phyloP scores from a whole-genome alignment of 2,329 filamentous ascomycete species.

The Aspergillus sp. region DNA sequence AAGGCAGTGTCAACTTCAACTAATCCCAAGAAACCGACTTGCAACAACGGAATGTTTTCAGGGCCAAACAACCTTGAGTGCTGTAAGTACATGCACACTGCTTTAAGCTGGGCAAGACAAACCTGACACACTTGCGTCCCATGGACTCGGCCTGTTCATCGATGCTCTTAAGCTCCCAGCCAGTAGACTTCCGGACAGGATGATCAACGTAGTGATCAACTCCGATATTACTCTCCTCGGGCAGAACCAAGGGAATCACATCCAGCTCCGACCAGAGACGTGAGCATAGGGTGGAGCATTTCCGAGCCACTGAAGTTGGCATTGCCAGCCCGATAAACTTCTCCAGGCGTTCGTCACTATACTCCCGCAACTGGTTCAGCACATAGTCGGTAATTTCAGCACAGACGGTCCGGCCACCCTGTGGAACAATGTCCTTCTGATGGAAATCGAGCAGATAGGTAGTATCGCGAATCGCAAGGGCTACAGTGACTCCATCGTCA shows the following conservation, averaged over 20 bases:
- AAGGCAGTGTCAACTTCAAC: conserved; percentile 72
- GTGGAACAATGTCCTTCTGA: conserved; percentile 58
- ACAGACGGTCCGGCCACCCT: conserved; percentile 40
- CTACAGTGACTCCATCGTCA: conserved; percentile 57
- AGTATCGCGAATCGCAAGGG: conserved; percentile 71
- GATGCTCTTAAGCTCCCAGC: conserved; percentile 60
- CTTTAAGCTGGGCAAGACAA: conserved; percentile 15
- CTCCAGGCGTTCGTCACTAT: conserved; percentile 65
- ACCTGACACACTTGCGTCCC: conserved; percentile 76
- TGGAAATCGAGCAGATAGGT: conserved; percentile 75
- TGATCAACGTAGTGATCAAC: conserved; percentile 21
- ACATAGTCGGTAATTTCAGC: conserved; percentile 62
- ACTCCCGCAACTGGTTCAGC: conserved; percentile 57
- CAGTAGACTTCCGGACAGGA: conserved; percentile 28
- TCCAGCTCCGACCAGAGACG: conserved; percentile 76
- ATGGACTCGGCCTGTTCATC: conserved; percentile 83
- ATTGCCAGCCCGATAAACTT: conserved; percentile 78
- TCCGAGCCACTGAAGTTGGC: conserved; percentile 58
- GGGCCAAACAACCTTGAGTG: conserved; percentile 67
- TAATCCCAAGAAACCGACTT: conserved; percentile 65
- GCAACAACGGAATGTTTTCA: conserved; percentile 66
- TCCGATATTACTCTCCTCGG: conserved; percentile 28
- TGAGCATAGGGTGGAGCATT: conserved; percentile 67
- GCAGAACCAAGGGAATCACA: conserved; percentile 69
- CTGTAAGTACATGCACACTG: conserved; percentile 11